Evolutionary conservation across 148 eudicot species (phyloP), one percentile per base, ranked within the genome.

Genomic region (Polygonum maritimum): DNA sequence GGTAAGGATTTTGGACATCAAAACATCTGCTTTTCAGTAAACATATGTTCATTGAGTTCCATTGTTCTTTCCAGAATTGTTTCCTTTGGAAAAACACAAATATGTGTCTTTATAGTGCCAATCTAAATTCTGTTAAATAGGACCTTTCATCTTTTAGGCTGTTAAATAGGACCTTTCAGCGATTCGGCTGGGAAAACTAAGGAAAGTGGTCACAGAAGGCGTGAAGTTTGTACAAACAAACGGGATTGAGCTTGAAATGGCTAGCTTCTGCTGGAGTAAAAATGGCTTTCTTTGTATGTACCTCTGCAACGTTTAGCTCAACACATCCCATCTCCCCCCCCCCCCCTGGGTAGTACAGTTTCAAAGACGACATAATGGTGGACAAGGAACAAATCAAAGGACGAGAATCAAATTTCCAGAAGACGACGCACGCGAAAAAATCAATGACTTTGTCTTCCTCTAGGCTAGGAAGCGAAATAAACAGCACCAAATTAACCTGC

Each of bases 221-320:
- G 81, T 78, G 36, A 80, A 79, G 69, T 26, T 48, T 77, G 69
- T 80, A 3, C 80, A 78, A 73, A 81, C 81, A 35, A 81, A 81
- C 67, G 83, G 81, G 48, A 84, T 79, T 75, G 93, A 92, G 84
- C 87, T 92, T 78, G 97, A 93, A 88, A 92, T 92, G 98, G 62
- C 31, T 55, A n/a, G 11, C 57, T 52, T 21, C 57, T 52, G 19
- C 57, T 51, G 48, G 48, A 45, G 48, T 0, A 45, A 45, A 26
- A 26, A 26, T 26, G 31, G 31, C 31, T 26, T 26, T 26, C 26
- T 54, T n/a, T 9, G 2, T 54, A n/a, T 18, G 60, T 15, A 19
- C 60, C 60, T 54, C 47, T 54, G 60, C 60, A 54, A 54, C 6
- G 1, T 19, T 54, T 2, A 54, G 19, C 19, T 54, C 60, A 54